Evolutionary conservation across 257 asterid genomes (phyloP).

Genomic region (Buddleja alternifolia): DNA sequence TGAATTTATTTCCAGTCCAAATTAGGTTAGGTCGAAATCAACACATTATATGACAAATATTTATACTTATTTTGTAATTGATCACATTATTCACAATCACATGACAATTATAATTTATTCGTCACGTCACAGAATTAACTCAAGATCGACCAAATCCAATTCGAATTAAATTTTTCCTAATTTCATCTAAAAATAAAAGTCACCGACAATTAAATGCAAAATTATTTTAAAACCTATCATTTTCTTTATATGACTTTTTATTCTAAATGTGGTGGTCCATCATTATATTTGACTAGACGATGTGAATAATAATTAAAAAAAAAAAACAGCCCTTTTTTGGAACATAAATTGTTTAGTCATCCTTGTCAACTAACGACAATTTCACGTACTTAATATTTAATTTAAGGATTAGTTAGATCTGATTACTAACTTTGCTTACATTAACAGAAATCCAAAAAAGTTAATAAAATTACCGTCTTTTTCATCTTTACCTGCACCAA

Average conservation of each 20-base stretch:
- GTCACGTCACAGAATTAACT: too few species aligned
- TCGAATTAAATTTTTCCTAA: too few species aligned
- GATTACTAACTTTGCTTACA: constrained; percentile 37
- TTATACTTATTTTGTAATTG: too few species aligned
- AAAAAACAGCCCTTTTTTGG: constrained; percentile 13
- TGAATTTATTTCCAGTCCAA: too few species aligned
- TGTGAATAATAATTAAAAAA: constrained; percentile 3
- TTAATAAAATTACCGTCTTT: constrained; percentile 27
- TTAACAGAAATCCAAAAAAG: constrained; percentile 33
- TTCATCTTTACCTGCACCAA: constrained; percentile 34
- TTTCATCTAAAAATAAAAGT: too few species aligned
- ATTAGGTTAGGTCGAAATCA: too few species aligned
- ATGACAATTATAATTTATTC: too few species aligned
- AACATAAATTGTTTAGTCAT: constrained; percentile 31
- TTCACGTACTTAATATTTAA: constrained; percentile 16
- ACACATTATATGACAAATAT: too few species aligned
- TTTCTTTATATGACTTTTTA: constrained; percentile 2
- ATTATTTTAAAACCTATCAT: background rate
- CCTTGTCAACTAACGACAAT: constrained; percentile 36
- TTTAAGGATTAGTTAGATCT: constrained; percentile 43
- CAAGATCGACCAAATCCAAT: too few species aligned
- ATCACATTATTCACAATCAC: too few species aligned
- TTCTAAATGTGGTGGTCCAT: constrained; percentile 20
- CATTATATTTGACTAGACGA: constrained; percentile 20
- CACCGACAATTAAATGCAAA: background rate